Base-by-base conservation (phyloP, 805 yeast genomes). In the Ogataea allantospora region DNA sequence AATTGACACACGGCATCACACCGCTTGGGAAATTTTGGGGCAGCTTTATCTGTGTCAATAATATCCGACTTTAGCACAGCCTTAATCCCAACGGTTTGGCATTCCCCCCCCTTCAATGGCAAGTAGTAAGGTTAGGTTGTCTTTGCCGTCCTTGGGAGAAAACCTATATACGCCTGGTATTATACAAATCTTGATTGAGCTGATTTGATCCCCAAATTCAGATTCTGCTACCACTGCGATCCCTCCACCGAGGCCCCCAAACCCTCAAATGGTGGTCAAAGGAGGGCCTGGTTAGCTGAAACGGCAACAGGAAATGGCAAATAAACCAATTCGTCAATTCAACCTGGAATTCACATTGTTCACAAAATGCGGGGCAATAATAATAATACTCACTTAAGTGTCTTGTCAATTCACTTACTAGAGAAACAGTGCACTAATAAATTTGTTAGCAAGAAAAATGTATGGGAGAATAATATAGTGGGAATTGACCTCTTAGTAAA, bases 371-470 rank as follows among this genome's bases (percentile, higher is more conserved):
- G 15, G 27, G 14, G 35, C 22, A 30, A 29, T 30, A 30, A 30
- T 30, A 30, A 19, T 36, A 30, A 23, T 36, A 36, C 40, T 36
- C 26, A 36, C 40, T 15, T 20, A 25, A 17, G 27, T 36, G 26
- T 26, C 13, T 19, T 14, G 13, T 19, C 27, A 20, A 36, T 19
- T 36, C 40, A 14, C 27, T 36, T 20, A 30, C 31, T 26, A 30
- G 32, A 30, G 32, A 30, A 30, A 21, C 27, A n/a, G 15, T 18
- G 31, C 40, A 30, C 36, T 38, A 37, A 38, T 14, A 38, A 38
- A 31, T 38, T 38, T 38, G 41, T 38, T 22, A 31, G 41, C 29
- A 32, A 23, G 30, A 36, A 38, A 38, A 31, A 30, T 35, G 29
- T 37, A 38, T 28, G 20, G 21, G 14, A 31, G 22, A 21, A n/a